Evolutionary conservation across 163 green algal genomes (phyloP).

Genomic region (Scenedesmus sp.): DNA sequence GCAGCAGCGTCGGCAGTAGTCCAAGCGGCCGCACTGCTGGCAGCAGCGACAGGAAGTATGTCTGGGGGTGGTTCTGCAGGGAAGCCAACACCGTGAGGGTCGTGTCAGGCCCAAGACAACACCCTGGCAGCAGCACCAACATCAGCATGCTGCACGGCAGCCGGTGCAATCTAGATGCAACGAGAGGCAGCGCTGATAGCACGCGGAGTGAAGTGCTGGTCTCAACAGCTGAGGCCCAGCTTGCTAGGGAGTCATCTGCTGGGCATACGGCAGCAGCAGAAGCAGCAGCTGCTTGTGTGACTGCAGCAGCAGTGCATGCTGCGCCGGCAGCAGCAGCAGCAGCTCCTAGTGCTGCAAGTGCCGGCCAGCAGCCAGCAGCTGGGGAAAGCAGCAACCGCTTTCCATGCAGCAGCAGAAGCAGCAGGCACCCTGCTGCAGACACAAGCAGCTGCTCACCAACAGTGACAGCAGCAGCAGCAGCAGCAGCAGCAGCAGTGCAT

Average conservation of each 20-base stretch:
- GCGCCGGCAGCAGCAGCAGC: too few species aligned
- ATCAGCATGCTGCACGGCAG: too few species aligned
- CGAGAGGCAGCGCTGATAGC: background rate
- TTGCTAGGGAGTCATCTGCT: background rate
- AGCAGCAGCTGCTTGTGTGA: background rate
- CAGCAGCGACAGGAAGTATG: too few species aligned
- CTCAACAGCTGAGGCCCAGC: background rate
- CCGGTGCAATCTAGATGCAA: background rate
- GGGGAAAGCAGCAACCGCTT: background rate
- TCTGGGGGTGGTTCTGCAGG: too few species aligned
- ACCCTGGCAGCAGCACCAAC: background rate
- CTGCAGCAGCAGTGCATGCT: too few species aligned
- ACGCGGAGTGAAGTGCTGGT: background rate
- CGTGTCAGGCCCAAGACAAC: background rate
- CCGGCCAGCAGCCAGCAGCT: background rate
- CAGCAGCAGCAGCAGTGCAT: background rate
- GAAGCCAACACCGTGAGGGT: background rate
- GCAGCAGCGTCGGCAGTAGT: too few species aligned
- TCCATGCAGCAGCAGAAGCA: too few species aligned
- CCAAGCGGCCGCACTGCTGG: too few species aligned
- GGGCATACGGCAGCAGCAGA: background rate
- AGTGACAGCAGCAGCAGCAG: background rate
- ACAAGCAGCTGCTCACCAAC: too few species aligned
- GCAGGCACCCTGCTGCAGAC: too few species aligned
- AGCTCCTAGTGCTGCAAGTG: background rate